These are phyloP conservation scores for Penicillium paradoxum DNA, from an alignment of 495 filamentous ascomycete species.

Conservation along the genomic window DNA sequence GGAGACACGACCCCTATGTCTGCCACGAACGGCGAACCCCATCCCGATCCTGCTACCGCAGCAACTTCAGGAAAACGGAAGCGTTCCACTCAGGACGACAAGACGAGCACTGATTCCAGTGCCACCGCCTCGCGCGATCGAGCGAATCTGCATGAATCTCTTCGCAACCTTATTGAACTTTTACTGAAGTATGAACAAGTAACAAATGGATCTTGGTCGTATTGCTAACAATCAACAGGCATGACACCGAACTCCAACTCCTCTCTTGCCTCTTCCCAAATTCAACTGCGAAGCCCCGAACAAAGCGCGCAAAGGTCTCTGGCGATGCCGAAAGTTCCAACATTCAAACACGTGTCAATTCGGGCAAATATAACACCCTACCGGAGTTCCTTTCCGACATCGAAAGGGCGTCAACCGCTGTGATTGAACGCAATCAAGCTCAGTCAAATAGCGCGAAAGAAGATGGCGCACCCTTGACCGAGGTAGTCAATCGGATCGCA, in stretches of 20 bases:
- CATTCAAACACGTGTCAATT: constrained; percentile 37
- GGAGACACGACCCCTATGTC: constrained; percentile 32
- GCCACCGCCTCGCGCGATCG: constrained; percentile 29
- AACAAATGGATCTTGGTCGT: background rate
- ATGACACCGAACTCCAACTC: constrained; percentile 40
- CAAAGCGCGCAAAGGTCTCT: constrained; percentile 47
- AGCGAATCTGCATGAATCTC: constrained; percentile 35
- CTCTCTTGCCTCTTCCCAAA: constrained; percentile 40
- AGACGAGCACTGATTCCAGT: constrained; percentile 24
- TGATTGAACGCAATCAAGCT: constrained; percentile 42
- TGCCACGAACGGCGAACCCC: constrained; percentile 36
- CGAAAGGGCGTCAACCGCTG: constrained; percentile 41
- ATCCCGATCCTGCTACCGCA: constrained; percentile 29
- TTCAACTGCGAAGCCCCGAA: constrained; percentile 39
- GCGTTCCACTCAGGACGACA: constrained; percentile 42
- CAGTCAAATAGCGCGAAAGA: constrained; percentile 26
- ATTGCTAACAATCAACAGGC: constrained; percentile 28
- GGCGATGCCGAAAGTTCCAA: constrained; percentile 35
- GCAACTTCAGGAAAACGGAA: constrained; percentile 45
- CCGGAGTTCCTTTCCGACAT: constrained; percentile 49
- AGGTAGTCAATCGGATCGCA: constrained; percentile 38
- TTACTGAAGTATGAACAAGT: constrained; percentile 27
- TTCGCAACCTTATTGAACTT: constrained; percentile 39
- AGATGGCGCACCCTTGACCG: constrained; percentile 33
- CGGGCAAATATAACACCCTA: constrained; percentile 40